A percentile compares a stretch with the other conserved stretches of the same genome.
Evolutionary conservation across 2,329 filamentous ascomycete genomes (phyloP).

Genomic region (Thielaviopsis euricoi): DNA sequence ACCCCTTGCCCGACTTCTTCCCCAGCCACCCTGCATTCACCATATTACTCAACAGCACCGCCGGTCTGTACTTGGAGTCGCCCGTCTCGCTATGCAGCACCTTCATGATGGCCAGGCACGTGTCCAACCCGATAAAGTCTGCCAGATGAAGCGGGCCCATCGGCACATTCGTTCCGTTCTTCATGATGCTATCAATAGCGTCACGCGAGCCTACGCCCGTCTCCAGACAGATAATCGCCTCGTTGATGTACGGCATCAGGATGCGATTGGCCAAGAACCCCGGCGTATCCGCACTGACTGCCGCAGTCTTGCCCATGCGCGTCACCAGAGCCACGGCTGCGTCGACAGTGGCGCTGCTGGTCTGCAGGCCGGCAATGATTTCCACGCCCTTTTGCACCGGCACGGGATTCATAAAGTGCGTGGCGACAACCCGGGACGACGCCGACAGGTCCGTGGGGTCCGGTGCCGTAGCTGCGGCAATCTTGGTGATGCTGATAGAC

Average conservation of each 20-base stretch:
- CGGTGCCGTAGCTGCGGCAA: constrained; percentile 68
- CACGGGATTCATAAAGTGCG: constrained; percentile 99
- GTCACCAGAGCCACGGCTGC: constrained; percentile 74
- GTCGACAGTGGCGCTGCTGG: constrained; percentile 63
- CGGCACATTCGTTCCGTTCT: constrained; percentile 95
- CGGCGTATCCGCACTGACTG: constrained; percentile 73
- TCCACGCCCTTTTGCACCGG: constrained; percentile 94
- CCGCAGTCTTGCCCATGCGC: constrained; percentile 84
- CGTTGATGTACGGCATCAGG: constrained; percentile 98
- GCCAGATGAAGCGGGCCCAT: constrained; percentile 92
- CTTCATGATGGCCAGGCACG: constrained; percentile 92
- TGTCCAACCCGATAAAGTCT: constrained; percentile 95
- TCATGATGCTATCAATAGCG: constrained; percentile 96
- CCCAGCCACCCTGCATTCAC: constrained; percentile 95
- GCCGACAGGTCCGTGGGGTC: constrained; percentile 69
- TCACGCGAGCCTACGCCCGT: constrained; percentile 79
- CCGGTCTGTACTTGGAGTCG: constrained; percentile 88
- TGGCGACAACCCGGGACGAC: constrained; percentile 85
- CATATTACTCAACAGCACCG: constrained; percentile 80
- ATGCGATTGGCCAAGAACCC: constrained; percentile 95
- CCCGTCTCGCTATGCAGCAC: constrained; percentile 82
- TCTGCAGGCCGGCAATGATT: constrained; percentile 90
- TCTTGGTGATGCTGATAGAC: constrained; percentile 94
- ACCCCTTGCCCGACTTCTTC: constrained; percentile 94
- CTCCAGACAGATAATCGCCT: constrained; percentile 90